Conservation (phyloP, 2,329 filamentous ascomycete genomes). For the Diaporthe sp. region DNA sequence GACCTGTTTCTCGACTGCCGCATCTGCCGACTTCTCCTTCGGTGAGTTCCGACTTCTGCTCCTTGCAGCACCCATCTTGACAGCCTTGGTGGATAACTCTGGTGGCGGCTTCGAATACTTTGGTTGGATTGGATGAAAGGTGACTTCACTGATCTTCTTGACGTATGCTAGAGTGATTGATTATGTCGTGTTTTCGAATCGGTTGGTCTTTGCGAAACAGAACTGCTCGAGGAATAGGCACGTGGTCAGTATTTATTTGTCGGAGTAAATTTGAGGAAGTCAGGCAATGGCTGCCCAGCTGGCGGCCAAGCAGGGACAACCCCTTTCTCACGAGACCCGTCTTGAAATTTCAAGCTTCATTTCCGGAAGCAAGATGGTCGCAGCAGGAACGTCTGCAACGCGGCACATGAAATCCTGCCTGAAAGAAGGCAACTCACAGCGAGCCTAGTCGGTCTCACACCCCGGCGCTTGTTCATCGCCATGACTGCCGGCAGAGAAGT, state of each 20-base stretch:
- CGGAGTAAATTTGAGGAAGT: background rate
- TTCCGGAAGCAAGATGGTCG: constrained; percentile 22
- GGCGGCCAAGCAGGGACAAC: background rate
- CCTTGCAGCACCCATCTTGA: background rate
- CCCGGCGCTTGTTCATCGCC: background rate
- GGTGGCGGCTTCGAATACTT: background rate
- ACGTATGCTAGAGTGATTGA: background rate
- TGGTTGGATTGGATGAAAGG: background rate
- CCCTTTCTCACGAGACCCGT: background rate
- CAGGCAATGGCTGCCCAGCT: background rate
- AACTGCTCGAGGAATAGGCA: background rate
- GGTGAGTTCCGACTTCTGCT: constrained; percentile 13
- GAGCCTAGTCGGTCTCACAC: background rate
- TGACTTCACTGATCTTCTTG: background rate
- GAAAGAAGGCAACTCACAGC: background rate
- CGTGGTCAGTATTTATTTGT: background rate
- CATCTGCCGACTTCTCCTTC: background rate
- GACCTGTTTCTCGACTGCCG: background rate
- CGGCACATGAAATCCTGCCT: background rate
- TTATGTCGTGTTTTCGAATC: no score
- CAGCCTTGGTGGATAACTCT: background rate
- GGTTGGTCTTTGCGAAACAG: background rate
- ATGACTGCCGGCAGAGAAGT: background rate
- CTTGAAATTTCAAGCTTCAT: constrained; percentile 10
- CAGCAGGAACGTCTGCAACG: background rate